Percentiles rank a stretch among this genome's conserved stretches.
These are phyloP conservation scores for Alternaria sp. DNA, from an alignment of 2,329 filamentous ascomycete genomes.

Conservation along the genomic window DNA sequence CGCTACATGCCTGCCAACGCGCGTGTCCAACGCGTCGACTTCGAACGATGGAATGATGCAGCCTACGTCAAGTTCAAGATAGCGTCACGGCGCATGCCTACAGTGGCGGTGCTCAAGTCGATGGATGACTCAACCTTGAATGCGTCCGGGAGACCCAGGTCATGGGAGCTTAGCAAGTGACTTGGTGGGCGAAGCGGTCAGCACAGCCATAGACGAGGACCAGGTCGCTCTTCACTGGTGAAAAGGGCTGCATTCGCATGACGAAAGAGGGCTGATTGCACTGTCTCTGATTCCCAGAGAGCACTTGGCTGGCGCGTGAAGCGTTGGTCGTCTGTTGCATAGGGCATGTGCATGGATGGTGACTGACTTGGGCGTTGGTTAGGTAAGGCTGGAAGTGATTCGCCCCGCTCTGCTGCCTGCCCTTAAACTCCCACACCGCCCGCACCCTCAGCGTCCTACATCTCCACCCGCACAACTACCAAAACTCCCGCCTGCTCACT, in stretches of 20 bases:
- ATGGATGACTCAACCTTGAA: slow-evolving; percentile 24
- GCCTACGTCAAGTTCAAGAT: not conserved
- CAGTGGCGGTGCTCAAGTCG: not conserved
- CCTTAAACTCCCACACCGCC: slow-evolving; percentile 43
- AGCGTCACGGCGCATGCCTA: not conserved
- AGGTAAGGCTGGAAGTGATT: slow-evolving; percentile 23
- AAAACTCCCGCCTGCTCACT: slow-evolving; percentile 7
- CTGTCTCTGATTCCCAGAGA: slow-evolving; percentile 16
- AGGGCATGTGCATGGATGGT: not conserved
- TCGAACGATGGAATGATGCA: not conserved
- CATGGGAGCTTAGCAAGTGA: slow-evolving; percentile 41
- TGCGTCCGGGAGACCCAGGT: slow-evolving; percentile 16
- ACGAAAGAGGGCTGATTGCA: slow-evolving; percentile 11
- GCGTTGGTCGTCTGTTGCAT: slow-evolving; percentile 7
- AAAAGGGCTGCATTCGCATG: slow-evolving; percentile 30
- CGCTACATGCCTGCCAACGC: slow-evolving; percentile 7
- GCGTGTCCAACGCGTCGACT: not conserved
- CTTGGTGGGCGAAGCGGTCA: slow-evolving; percentile 30
- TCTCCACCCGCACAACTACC: slow-evolving; percentile 28
- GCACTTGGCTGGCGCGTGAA: slow-evolving; percentile 18
- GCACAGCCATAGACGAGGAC: slow-evolving; percentile 41
- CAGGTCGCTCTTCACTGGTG: slow-evolving; percentile 18
- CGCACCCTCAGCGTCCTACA: slow-evolving; percentile 32
- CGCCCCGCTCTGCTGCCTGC: slow-evolving; percentile 41
- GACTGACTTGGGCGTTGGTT: slow-evolving; percentile 14